Evolutionary conservation across 208 protist genomes (phyloP).

Genomic region (Borovskyia barvae): DNA sequence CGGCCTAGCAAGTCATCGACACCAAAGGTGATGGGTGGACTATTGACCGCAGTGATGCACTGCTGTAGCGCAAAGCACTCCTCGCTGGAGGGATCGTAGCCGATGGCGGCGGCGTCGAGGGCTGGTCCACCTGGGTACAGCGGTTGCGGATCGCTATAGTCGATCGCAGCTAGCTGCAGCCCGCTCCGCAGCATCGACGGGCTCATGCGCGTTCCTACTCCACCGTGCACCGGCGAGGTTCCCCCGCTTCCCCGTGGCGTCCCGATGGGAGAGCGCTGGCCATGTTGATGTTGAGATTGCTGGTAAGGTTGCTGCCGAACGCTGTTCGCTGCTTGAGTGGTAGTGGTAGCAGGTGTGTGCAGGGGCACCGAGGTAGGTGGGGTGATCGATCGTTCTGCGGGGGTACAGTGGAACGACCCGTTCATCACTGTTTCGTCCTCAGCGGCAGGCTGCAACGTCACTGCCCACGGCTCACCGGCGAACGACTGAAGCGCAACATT

Average conservation of each 20-base stretch:
- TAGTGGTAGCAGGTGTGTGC: slow-evolving; percentile 15
- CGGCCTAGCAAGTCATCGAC: slow-evolving; percentile 48
- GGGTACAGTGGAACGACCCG: slow-evolving; percentile 18
- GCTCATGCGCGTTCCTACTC: slow-evolving; percentile 17
- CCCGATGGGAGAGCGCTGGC: background rate
- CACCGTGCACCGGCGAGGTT: slow-evolving; percentile 17
- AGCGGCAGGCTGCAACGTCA: slow-evolving; percentile 33
- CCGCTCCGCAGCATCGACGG: slow-evolving; percentile 34
- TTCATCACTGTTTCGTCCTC: slow-evolving; percentile 22
- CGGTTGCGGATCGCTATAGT: slow-evolving; percentile 24
- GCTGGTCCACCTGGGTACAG: slow-evolving; percentile 28
- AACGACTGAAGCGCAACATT: slow-evolving; percentile 82
- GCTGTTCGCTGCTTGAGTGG: slow-evolving; percentile 17
- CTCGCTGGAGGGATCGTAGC: slow-evolving; percentile 36
- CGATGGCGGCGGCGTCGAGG: slow-evolving; percentile 13
- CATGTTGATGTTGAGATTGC: background rate
- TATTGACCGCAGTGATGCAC: slow-evolving; percentile 51
- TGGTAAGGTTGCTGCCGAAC: slow-evolving; percentile 11
- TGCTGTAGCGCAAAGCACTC: slow-evolving; percentile 42
- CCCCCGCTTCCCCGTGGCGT: background rate
- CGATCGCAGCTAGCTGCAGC: slow-evolving; percentile 33
- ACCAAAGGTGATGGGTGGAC: slow-evolving; percentile 47
- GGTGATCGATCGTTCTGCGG: slow-evolving; percentile 2
- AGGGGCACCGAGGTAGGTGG: background rate
- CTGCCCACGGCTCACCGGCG: slow-evolving; percentile 66